Evolutionary conservation across 768 basidiomycete species (phyloP).

Genomic region (Tephrocybe sp.): DNA sequence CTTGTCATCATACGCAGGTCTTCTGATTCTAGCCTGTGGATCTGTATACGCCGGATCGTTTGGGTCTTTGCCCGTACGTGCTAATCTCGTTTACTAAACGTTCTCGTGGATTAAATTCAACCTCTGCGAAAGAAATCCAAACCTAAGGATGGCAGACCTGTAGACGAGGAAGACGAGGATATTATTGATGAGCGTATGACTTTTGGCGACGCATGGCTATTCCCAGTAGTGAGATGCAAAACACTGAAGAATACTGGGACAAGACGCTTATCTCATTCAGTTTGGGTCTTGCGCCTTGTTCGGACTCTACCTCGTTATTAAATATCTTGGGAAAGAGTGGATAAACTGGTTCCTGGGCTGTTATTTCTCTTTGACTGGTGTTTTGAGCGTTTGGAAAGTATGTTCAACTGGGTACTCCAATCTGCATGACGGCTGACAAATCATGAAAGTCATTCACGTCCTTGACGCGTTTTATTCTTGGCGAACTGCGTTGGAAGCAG

Average conservation of each 20-base stretch:
- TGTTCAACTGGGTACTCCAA: constrained; percentile 14
- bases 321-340: constrained; percentile 78
- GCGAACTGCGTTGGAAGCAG: constrained; percentile 54
- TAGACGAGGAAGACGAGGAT: constrained; percentile 59
- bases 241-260: neutral
- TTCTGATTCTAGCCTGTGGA: constrained; percentile 61
- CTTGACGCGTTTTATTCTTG: constrained; percentile 47
- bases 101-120: neutral
- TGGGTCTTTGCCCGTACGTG: constrained; percentile 65
- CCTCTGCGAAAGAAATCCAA: constrained; percentile 23
- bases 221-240: constrained; percentile 61
- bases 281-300: constrained; percentile 70
- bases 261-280: constrained; percentile 31
- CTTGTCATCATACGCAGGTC: constrained; percentile 66
- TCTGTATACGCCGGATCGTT: constrained; percentile 73
- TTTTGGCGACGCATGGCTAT: constrained; percentile 69
- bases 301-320: constrained; percentile 68
- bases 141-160: constrained; percentile 16
- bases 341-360: constrained; percentile 78
- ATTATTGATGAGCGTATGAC: constrained; percentile 61
- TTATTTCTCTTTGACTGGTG: constrained; percentile 70
- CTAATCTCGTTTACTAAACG: constrained; percentile 2
- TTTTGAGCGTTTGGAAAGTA: constrained; percentile 72
- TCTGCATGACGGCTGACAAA: neutral
- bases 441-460: constrained; percentile 48